phyloP scores from a whole-genome alignment of 2,329 filamentous ascomycete species.

The Fusarium proliferatum region DNA sequence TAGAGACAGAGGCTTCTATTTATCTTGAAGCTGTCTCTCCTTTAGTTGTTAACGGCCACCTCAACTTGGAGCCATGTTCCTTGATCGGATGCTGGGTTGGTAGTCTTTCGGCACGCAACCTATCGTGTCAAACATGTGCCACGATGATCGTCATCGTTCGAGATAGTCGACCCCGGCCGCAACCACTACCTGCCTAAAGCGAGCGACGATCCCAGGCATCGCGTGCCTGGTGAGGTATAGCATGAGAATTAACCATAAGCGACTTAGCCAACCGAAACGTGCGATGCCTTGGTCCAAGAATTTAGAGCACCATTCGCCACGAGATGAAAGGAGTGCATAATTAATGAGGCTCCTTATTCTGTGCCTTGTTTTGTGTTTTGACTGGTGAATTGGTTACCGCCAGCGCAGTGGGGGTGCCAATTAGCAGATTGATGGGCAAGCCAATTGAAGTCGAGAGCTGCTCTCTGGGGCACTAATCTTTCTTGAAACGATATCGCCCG shows the following conservation, averaged over 20 bases:
- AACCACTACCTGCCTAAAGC: conserved; percentile 37
- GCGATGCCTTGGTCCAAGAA: neutral
- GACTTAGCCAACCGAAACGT: conserved; percentile 24
- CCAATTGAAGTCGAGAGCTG: conserved; percentile 19
- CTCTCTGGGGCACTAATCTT: neutral
- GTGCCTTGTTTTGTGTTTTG: conserved; percentile 2
- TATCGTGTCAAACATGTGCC: conserved; percentile 30
- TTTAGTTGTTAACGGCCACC: neutral
- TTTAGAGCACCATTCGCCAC: conserved; percentile 1
- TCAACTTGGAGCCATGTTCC: neutral
- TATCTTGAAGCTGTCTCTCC: conserved; percentile 22
- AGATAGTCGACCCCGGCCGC: conserved; percentile 23
- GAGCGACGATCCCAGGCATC: conserved; percentile 22
- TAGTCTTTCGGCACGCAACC: conserved; percentile 20
- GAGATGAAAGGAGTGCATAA: conserved; percentile 33
- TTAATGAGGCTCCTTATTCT: conserved; percentile 12
- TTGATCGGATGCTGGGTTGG: neutral
- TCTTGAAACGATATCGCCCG: conserved; percentile 27
- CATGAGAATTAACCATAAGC: conserved; percentile 22
- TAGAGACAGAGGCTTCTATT: conserved; percentile 23
- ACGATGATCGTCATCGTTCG: conserved; percentile 22
- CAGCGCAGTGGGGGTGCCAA: conserved; percentile 23
- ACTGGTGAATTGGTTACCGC: conserved; percentile 34
- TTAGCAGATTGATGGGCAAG: conserved; percentile 23
- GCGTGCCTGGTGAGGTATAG: conserved; percentile 27